Percentiles rank a stretch among this genome's conserved stretches.
Evolutionary conservation across 2,329 filamentous ascomycete genomes (phyloP).

Genomic region (Botryosphaeria dothidea): DNA sequence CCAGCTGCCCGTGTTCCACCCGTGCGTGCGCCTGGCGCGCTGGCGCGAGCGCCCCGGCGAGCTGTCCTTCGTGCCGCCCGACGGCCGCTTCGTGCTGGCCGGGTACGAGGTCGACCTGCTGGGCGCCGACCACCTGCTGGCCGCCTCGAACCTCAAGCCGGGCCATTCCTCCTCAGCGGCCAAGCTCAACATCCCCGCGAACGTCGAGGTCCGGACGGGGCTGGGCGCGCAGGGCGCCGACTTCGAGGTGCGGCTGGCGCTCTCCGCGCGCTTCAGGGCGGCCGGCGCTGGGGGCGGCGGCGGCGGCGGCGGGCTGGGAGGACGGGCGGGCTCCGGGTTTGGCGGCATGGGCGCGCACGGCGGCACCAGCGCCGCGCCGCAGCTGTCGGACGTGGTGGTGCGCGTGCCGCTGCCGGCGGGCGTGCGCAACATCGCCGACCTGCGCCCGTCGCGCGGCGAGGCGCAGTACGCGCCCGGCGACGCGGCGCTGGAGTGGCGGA

Average conservation of each 20-base stretch:
- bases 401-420: conserved; percentile 75
- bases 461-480: conserved; percentile 77
- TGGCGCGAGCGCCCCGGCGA: conserved; percentile 90
- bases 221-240: conserved; percentile 75
- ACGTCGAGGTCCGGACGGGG: conserved; percentile 77
- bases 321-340: conserved; percentile 33
- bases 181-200: conserved; percentile 78
- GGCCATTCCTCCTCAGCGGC: conserved; percentile 39
- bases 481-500: conserved; percentile 75
- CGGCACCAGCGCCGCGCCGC: conserved; percentile 38
- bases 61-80: conserved; percentile 93
- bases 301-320: conserved; percentile 24
- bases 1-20: conserved; percentile 91
- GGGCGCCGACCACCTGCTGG: conserved; percentile 59
- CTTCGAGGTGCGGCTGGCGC: conserved; percentile 80
- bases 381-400: conserved; percentile 74
- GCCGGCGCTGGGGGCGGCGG: conserved; percentile 20
- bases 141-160: conserved; percentile 26
- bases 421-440: conserved; percentile 80
- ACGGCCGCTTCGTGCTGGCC: conserved; percentile 89
- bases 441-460: conserved; percentile 78
- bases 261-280: conserved; percentile 55
- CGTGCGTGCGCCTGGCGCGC: conserved; percentile 84
- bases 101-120: conserved; percentile 93
- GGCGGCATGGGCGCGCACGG: conserved; percentile 24